Base-by-base conservation (phyloP, 2,329 filamentous ascomycete species). In the Coniella lustricola region DNA sequence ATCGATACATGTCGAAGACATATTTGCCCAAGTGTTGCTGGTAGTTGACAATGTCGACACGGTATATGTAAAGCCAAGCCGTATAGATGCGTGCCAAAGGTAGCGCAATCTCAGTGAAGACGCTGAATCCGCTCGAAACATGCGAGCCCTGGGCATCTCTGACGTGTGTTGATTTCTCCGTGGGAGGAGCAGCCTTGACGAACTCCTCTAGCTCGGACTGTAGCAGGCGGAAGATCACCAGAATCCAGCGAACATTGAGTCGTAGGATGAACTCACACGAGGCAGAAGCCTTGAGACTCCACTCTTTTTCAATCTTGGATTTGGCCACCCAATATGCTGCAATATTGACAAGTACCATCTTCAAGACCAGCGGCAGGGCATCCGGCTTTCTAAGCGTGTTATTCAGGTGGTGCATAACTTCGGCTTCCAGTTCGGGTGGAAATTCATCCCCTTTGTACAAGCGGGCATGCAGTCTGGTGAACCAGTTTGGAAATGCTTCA, bases 271-370 rank as follows among this genome's bases (percentile, higher is more conserved):
- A 90, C 51, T 79, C 73, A 55, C 74, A 78, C 9, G 77, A 76
- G 31, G 68, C 69, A 12, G 71, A 71, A 29, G 64, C 63, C 34
- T 65, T 60, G 13, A 66, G 58, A 8, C 68, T 73, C 63, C 71
- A 74, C 49, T 75, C 67, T 53, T 74, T 69, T 62, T 73, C 70
- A 52, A 83, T 74, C 56, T 77, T 79, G 20, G 77, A 68, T 25
- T 73, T 74, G 37, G 88, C 84, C 60, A 87, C 76, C 55, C 84
- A 79, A 63, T 93, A 88, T 7, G 90, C 88, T 5, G 88, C 82
- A 53, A 97, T 85, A 59, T 94, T 97, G 56, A 91, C 81, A 38
- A 96, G 71, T 5, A 87, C 79, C 65, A 96, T 85, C 62, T 90
- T 93, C 54, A 87, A 77, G 22, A 96, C 64, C 12, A 80, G 76